Evolutionary conservation across 73 alveolate genomes (phyloP).

Genomic region (Loxodes magnus): DNA sequence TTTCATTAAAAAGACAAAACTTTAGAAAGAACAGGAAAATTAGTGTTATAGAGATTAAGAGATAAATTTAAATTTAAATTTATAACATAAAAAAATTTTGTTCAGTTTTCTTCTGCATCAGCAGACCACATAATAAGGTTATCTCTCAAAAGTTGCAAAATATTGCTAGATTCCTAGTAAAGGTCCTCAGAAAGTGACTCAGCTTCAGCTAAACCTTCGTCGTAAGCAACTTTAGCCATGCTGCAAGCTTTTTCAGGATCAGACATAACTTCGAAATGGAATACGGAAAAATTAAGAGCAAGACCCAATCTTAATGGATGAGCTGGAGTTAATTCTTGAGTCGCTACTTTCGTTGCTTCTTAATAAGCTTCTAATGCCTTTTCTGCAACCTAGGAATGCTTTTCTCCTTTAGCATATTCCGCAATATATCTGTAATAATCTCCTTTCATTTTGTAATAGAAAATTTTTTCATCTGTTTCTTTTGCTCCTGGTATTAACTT

Average conservation of each 20-base stretch:
- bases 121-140: too few relatives aligned
- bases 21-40: too few relatives aligned
- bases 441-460: conserved; percentile 28
- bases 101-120: too few relatives aligned
- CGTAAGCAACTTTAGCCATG: conserved; percentile 45
- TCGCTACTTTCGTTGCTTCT: conserved; percentile 21
- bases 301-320: conserved; percentile 60
- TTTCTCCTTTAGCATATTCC: conserved; percentile 32
- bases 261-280: conserved; percentile 63
- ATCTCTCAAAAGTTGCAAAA: conserved; percentile 35
- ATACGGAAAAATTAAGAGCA: conserved; percentile 61
- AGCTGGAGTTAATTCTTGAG: conserved; percentile 40
- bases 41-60: too few relatives aligned
- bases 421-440: conserved; percentile 41
- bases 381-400: conserved; percentile 10
- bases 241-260: conserved; percentile 70
- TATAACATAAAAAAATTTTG: too few relatives aligned
- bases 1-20: too few relatives aligned
- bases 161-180: conserved; percentile 34
- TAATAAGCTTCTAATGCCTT: conserved; percentile 41
- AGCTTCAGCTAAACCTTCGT: conserved; percentile 32
- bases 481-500: conserved; percentile 37
- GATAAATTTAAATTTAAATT: too few relatives aligned
- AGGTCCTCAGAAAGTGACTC: conserved; percentile 39
- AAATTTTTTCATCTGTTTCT: conserved; percentile 7